phyloP scores from a whole-genome alignment of 2,329 filamentous ascomycete genomes.

The Botrytis fabae region DNA sequence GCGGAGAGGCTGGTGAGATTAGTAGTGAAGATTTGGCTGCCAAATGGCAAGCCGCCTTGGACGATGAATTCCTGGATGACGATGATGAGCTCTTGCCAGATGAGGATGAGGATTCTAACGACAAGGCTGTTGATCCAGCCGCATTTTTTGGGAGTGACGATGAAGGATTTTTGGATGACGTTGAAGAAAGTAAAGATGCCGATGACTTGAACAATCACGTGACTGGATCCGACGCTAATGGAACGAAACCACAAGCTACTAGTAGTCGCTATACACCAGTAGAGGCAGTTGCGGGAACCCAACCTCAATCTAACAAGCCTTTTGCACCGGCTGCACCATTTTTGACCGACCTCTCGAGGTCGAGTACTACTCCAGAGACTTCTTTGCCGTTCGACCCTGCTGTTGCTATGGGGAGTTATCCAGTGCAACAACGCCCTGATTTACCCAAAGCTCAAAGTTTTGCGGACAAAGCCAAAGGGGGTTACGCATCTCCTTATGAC shows the following conservation, averaged over 20 bases:
- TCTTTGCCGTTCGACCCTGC: conserved; percentile 32
- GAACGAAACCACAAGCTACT: conserved; percentile 27
- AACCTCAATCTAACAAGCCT: conserved; percentile 28
- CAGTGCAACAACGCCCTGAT: conserved; percentile 44
- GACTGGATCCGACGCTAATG: conserved; percentile 29
- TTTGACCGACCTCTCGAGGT: conserved; percentile 38
- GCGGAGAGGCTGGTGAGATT: conserved; percentile 34
- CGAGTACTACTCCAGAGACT: conserved; percentile 24
- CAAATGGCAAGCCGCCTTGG: conserved; percentile 81
- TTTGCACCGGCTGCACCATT: conserved; percentile 38
- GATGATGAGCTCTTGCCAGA: conserved; percentile 62
- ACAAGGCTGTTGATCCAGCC: conserved; percentile 58
- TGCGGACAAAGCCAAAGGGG: conserved; percentile 83
- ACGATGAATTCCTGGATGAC: conserved; percentile 61
- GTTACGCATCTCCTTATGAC: conserved; percentile 93
- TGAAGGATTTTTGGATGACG: conserved; percentile 76
- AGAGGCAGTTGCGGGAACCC: conserved; percentile 21
- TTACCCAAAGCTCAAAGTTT: conserved; percentile 74
- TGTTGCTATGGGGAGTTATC: conserved; percentile 28
- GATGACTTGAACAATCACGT: conserved; percentile 40
- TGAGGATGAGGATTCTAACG: conserved; percentile 48
- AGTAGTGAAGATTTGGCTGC: conserved; percentile 66
- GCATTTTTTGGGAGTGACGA: conserved; percentile 79
- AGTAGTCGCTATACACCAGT: conserved; percentile 38
- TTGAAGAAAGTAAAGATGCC: conserved; percentile 32